A percentile compares a stretch with the other conserved stretches of the same genome.
Conservation (phyloP, 1,139 yeast species). For the Blastobotrys indianensis region DNA sequence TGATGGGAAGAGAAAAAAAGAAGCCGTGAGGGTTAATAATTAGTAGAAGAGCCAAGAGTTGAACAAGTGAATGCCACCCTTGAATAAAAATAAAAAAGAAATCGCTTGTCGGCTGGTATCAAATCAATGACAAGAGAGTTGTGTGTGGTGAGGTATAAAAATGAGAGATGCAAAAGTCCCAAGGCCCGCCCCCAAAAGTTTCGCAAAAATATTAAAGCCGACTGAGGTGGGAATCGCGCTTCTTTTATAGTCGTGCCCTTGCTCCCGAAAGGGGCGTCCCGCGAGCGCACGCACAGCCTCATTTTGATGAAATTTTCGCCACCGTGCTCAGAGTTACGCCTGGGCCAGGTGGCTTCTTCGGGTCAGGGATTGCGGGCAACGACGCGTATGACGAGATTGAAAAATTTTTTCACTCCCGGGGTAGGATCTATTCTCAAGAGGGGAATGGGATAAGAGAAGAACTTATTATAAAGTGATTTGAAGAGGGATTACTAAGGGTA, state of each 20-base stretch:
- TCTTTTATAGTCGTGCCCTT: constrained; percentile 3
- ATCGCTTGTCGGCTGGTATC: neutral
- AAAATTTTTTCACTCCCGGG: too few species aligned
- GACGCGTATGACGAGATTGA: too few species aligned
- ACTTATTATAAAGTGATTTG: too few species aligned
- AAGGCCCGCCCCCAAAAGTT: constrained; percentile 1
- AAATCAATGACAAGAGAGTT: too few species aligned
- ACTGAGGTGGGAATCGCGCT: constrained; percentile 2
- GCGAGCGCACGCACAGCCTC: neutral
- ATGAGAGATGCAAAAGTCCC: constrained; percentile 6
- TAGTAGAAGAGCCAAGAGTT: constrained; percentile 17
- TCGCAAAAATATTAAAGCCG: constrained; percentile 1
- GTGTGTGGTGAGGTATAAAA: neutral
- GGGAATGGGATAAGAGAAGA: too few species aligned
- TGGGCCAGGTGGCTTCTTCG: too few species aligned
- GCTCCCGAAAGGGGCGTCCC: too few species aligned
- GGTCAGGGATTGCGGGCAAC: too few species aligned
- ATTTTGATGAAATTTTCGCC: neutral
- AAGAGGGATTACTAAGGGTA: too few species aligned
- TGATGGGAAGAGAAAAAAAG: constrained; percentile 8
- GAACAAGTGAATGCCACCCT: constrained; percentile 30
- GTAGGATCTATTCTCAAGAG: too few species aligned
- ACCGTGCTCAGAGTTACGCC: too few species aligned
- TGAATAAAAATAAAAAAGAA: constrained; percentile 5
- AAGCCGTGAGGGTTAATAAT: neutral